Evolutionary conservation across 495 filamentous ascomycete genomes (phyloP), one percentile per base, ranked within the genome.

Genomic region (Trichoderma gamsii): DNA sequence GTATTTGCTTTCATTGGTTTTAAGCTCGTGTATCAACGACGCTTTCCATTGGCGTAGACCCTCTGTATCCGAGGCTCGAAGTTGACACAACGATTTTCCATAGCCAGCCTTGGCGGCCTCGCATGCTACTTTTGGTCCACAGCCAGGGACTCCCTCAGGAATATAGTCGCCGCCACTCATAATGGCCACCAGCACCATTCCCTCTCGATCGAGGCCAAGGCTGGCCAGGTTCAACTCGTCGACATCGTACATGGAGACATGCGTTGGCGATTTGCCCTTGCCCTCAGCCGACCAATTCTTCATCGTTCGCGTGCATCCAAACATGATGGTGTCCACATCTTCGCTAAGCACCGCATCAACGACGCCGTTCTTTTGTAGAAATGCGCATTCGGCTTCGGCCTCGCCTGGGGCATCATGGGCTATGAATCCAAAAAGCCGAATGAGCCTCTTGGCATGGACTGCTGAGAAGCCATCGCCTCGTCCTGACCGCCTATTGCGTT

Each of bases 251-350:
- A 93, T 78, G 21, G 89, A 90, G 61, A 98, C 90, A 76, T 98
- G 95, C 1, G 96, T 97, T 6, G 92, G 90, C 2, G 84, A 85
- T n/a, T 3, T 16, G 27, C 18, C n/a, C 68, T 88, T 87, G 68
- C 79, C 83, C 76, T 96, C 92, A 25, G 88, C 85, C 0, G 90
- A 90, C 87, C 93, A 99, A 72, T 92, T 93, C 69, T 92, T 85
- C 41, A 97, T 78, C 0, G 88, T 95, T 63, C 85, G 75, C 0
- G 83, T 86, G 63, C 91, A 93, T 2, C 96, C 96, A 75, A 98
- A 99, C 96, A 99, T 98, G 72, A 99, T 83, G 3, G 96, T 93
- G 76, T 99, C 96, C 46, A 97, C 92, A 81, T 99, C 96, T 76
- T 99, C 93, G 74, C 92, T 97, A 72, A 99, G 84, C 15, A 98